phyloP scores from a whole-genome alignment of 805 yeast species.

The Cyberlindnera maclurae region DNA sequence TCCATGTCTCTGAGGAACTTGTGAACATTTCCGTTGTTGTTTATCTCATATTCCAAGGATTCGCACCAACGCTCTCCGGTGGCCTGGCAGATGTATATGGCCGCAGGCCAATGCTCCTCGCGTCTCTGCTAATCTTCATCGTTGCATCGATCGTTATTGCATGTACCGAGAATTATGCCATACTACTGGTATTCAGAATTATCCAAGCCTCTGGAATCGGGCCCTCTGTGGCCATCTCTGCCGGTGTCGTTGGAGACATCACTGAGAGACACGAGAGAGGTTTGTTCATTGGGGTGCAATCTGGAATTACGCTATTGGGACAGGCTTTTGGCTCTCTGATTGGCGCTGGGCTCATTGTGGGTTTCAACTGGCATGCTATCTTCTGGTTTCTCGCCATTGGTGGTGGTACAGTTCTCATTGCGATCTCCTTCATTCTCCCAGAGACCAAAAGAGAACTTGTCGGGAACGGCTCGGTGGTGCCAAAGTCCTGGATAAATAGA shows the following conservation, averaged over 20 bases:
- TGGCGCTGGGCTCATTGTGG: conserved; percentile 37
- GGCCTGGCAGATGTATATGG: conserved; percentile 66
- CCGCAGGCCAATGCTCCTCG: conserved; percentile 57
- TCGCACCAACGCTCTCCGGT: conserved; percentile 65
- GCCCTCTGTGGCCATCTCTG: conserved; percentile 62
- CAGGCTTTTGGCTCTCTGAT: conserved; percentile 77
- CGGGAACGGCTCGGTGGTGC: conserved; percentile 66
- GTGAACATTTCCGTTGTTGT: conserved; percentile 71
- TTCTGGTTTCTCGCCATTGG: conserved; percentile 71
- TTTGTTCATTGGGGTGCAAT: conserved; percentile 53
- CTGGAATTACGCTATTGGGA: conserved; percentile 63
- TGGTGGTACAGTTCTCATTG: conserved; percentile 37
- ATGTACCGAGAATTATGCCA: conserved; percentile 45
- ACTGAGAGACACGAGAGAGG: conserved; percentile 65
- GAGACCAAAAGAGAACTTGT: conserved; percentile 69
- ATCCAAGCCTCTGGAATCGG: conserved; percentile 75
- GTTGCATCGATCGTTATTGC: conserved; percentile 66
- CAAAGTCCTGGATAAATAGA: conserved; percentile 33
- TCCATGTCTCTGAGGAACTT: conserved; percentile 47
- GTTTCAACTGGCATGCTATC: conserved; percentile 67
- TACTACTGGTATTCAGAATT: conserved; percentile 60
- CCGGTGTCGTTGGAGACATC: conserved; percentile 71
- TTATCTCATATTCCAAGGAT: conserved; percentile 69
- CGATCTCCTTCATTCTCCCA: conserved; percentile 43
- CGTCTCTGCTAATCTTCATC: conserved; percentile 47